These are phyloP conservation scores for Pseudocercospora crystallina DNA, from an alignment of 2,329 filamentous ascomycete species.

Conservation along the genomic window DNA sequence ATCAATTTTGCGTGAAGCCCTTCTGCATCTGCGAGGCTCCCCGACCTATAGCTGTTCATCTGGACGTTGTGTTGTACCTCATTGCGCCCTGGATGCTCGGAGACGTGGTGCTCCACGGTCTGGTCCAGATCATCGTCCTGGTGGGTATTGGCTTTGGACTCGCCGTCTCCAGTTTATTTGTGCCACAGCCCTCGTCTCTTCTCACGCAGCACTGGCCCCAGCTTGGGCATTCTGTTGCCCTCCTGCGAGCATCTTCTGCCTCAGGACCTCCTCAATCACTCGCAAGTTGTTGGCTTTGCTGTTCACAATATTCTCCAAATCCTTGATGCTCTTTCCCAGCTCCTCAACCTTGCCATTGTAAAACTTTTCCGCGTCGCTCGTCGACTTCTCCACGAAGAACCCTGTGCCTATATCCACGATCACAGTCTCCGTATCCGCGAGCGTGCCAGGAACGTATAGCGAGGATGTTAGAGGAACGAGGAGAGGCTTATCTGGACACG, in stretches of 20 bases:
- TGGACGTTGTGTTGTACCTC: no score
- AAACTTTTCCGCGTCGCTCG: slow-evolving; percentile 63
- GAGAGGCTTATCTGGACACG: slow-evolving; percentile 58
- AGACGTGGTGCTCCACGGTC: no score
- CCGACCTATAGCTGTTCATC: no score
- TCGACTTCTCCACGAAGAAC: slow-evolving; percentile 86
- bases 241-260: slow-evolving; percentile 35
- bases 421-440: slow-evolving; percentile 73
- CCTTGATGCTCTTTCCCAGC: slow-evolving; percentile 62
- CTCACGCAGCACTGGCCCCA: slow-evolving; percentile 3
- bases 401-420: slow-evolving; percentile 92
- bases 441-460: slow-evolving; percentile 83
- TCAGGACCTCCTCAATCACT: slow-evolving; percentile 81
- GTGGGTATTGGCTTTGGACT: no score
- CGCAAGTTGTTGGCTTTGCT: slow-evolving; percentile 81
- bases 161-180: no score
- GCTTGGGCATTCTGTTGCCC: slow-evolving; percentile 25
- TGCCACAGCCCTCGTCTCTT: background rate
- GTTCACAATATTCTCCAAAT: slow-evolving; percentile 67
- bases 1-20: no score
- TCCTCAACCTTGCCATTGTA: slow-evolving; percentile 69
- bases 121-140: no score
- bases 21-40: no score
- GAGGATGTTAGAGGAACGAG: slow-evolving; percentile 94
- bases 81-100: no score